Evolutionary conservation across 1,284 basidiomycete species (phyloP).

Genomic region (Pseudozyma sp.): DNA sequence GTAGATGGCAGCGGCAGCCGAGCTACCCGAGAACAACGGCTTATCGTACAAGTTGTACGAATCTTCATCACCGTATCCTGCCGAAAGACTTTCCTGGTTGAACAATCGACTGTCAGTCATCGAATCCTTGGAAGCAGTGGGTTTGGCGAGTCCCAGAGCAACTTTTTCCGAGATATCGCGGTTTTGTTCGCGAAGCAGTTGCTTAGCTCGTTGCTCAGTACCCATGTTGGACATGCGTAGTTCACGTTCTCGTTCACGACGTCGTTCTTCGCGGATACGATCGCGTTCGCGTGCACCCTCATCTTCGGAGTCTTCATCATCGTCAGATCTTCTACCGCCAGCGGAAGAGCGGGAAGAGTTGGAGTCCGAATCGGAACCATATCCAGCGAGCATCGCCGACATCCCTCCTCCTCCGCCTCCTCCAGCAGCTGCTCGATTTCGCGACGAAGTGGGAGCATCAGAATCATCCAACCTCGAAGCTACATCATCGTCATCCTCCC

Average conservation of each 20-base stretch:
- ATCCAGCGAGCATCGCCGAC: constrained; percentile 45
- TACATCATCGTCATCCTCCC: constrained; percentile 25
- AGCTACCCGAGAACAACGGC: constrained; percentile 93
- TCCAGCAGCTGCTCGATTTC: constrained; percentile 4
- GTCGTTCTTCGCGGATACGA: constrained; percentile 89
- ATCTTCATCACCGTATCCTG: constrained; percentile 87
- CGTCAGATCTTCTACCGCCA: constrained; percentile 49
- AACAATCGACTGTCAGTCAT: constrained; percentile 97
- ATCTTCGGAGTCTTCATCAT: constrained; percentile 73
- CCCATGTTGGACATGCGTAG: constrained; percentile 99
- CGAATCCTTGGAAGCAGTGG: constrained; percentile 85
- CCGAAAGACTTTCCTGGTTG: constrained; percentile 88
- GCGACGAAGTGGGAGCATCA: constrained; percentile 5
- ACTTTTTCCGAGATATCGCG: constrained; percentile 99
- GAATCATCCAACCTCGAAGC: constrained; percentile 25
- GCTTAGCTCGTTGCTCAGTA: constrained; percentile 92
- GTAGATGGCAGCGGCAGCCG: constrained; percentile 96
- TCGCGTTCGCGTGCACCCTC: constrained; percentile 88
- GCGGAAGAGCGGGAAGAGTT: constrained; percentile 30
- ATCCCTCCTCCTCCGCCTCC: constrained; percentile 17
- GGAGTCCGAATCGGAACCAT: constrained; percentile 82
- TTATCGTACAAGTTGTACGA: constrained; percentile 93
- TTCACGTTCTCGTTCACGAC: constrained; percentile 92
- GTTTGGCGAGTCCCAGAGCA: constrained; percentile 95
- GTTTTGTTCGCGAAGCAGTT: constrained; percentile 91